Evolutionary conservation across 2,329 filamentous ascomycete species (phyloP), one percentile per base, ranked within the genome.

Genomic region (Aureobasidium leucospermi): DNA sequence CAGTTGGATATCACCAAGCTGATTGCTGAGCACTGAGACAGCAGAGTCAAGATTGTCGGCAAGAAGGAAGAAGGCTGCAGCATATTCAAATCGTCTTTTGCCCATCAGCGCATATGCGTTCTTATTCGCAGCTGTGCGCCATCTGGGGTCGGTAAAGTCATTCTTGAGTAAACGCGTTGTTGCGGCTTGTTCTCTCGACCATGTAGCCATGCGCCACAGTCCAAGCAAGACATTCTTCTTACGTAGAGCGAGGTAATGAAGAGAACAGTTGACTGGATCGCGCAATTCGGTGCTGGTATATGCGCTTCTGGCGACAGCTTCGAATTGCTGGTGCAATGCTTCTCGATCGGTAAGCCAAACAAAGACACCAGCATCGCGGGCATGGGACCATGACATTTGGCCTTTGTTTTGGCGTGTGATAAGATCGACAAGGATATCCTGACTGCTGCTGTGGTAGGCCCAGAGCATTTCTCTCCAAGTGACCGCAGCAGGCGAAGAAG

Each of bases 21-120:
- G 92, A 63, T 89, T 91, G 13, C 92, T 78, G 64, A 95, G 90
- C 16, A 99, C 86, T 64, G 88, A 88, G 56, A 94, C 87, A 0
- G 94, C 93, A 70, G 96, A 91, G 58, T 87, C 84, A 0, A 96
- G 78, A 67, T 88, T 87, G 65, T 92, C 91, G 1, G 89, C 95
- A 1, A 99, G 80, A 6, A 99, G 79, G 76, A 99, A 99, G 75
- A 97, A 99, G 0, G 94, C 89, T 0, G 93, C 94, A 3, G 94
- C 92, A 69, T 99, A 99, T 74, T 90, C 90, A 71, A 96, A 96
- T 52, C 94, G 82, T 46, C 90, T 83, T 73, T 91, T 95, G 64
- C 93, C 94, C 69, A 99, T 86, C 58, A 99, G 75, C 2, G 94
- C 93, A 74, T 96, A 99, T 0, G 94, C 94, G 71, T 99, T 99